Base-by-base conservation (phyloP, 768 basidiomycete species). In the Tephrocybe sp. region DNA sequence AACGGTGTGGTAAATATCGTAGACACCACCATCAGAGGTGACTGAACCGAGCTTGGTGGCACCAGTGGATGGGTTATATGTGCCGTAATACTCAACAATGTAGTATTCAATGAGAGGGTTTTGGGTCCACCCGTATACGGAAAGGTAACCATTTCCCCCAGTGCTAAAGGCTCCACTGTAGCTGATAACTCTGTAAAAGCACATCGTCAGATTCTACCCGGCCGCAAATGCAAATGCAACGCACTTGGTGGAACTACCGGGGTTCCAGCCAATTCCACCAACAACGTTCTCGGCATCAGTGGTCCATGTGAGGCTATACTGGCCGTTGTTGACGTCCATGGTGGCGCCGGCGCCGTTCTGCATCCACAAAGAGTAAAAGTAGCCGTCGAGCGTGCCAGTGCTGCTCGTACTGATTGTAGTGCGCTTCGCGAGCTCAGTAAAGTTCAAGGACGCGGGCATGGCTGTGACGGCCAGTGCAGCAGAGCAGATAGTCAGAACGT, bases 61-160 rank as follows among this genome's bases (percentile, higher is more conserved):
- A 30, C 54, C 66, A 11, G 59, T 56, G 47, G 57, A 51, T 21
- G 73, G 75, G 62, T 75, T 69, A 61, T 69, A 71, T 29, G 59
- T 57, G 41, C 71, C 73, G 57, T 59, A 74, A 23, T 60, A 64
- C 42, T 77, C 75, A 46, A 66, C 55, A 56, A 77, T 66, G 66
- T 74, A 75, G 66, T 75, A 77, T 54, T 76, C 74, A 58, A 75
- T 63, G 56, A 75, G 71, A 4, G 73, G 70, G 62, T 59, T 69
- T 10, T 60, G 62, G 6, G 70, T 72, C 74, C 74, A 75, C 44
- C 75, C 75, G 52, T 73, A 74, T 42, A 77, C 64, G 41, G 73
- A 67, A 23, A 75, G 65, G 60, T 72, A 73, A 47, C 60, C 57
- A 62, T 72, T 75, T 13, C 72, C 72, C 52, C 65, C 62, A 23